Evolutionary conservation across 257 asterid species (phyloP).

Genomic region (Solanum acaule): DNA sequence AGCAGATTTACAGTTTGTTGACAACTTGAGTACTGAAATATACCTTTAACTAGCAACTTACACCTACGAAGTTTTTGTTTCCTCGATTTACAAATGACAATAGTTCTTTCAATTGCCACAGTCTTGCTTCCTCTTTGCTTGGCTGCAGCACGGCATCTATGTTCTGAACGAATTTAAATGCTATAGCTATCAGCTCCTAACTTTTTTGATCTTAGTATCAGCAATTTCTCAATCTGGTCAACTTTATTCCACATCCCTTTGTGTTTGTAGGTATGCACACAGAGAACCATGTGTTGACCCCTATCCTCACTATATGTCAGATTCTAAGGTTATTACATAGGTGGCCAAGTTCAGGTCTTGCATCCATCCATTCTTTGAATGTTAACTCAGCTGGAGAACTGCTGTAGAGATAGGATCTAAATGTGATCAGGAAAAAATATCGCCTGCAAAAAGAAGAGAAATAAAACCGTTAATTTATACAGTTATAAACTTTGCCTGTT

Average conservation of each 20-base stretch:
- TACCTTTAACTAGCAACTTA: background rate
- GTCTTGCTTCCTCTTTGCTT: background rate
- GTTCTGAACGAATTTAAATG: background rate
- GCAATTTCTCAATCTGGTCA: background rate
- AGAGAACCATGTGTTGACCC: background rate
- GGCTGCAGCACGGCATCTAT: background rate
- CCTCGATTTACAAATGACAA: background rate
- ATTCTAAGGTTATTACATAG: conserved; percentile 82
- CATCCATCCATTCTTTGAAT: conserved; percentile 77
- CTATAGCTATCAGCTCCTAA: background rate
- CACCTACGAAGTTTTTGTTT: background rate
- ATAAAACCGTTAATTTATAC: background rate
- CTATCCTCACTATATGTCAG: conserved; percentile 26
- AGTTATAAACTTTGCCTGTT: background rate
- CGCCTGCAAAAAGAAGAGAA: conserved; percentile 53
- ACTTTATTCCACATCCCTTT: background rate
- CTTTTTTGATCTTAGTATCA: background rate
- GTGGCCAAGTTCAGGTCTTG: conserved; percentile 94
- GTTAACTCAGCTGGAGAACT: conserved; percentile 43
- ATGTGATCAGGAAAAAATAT: conserved; percentile 81
- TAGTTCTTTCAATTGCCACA: background rate
- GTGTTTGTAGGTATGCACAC: background rate
- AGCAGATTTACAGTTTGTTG: background rate
- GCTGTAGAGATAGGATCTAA: conserved; percentile 84
- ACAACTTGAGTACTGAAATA: background rate